A percentile compares a stretch with the other conserved stretches of the same genome.
Evolutionary conservation across 2,329 filamentous ascomycete species (phyloP).

Genomic region (Coniochaeta hoffmannii): DNA sequence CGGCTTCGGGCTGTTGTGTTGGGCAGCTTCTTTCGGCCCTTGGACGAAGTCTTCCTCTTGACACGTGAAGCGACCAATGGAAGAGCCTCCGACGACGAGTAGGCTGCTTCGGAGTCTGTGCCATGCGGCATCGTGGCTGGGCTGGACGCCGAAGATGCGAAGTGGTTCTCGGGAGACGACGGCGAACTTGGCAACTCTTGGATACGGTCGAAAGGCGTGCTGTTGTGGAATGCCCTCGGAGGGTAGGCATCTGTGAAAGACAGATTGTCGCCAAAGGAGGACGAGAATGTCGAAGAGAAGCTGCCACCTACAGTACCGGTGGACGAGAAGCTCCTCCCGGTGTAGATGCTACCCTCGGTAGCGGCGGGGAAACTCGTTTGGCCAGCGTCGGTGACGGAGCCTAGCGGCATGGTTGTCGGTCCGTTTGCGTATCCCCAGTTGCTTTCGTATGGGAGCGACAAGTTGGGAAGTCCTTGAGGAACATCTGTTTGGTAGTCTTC

Average conservation of each 20-base stretch:
- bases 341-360: neutral
- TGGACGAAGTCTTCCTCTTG: neutral
- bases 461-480: neutral
- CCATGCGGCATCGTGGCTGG: too few species aligned
- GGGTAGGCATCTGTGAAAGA: neutral
- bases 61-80: neutral
- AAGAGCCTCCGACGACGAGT: neutral
- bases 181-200: neutral
- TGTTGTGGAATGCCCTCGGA: neutral
- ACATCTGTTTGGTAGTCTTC: neutral
- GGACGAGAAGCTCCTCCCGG: neutral
- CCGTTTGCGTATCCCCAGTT: neutral
- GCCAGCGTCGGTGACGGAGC: neutral
- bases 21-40: neutral
- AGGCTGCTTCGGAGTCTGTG: neutral
- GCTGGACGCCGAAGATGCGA: neutral
- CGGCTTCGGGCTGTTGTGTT: neutral
- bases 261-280: neutral
- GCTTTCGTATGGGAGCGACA: neutral
- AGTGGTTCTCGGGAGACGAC: neutral
- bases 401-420: neutral
- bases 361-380: neutral
- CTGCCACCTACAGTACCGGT: neutral
- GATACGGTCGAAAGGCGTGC: neutral
- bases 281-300: neutral